A percentile compares a stretch with the other conserved stretches of the same genome.
Evolutionary conservation across 2,329 filamentous ascomycete genomes (phyloP).

Genomic region (Fusarium paranaense): DNA sequence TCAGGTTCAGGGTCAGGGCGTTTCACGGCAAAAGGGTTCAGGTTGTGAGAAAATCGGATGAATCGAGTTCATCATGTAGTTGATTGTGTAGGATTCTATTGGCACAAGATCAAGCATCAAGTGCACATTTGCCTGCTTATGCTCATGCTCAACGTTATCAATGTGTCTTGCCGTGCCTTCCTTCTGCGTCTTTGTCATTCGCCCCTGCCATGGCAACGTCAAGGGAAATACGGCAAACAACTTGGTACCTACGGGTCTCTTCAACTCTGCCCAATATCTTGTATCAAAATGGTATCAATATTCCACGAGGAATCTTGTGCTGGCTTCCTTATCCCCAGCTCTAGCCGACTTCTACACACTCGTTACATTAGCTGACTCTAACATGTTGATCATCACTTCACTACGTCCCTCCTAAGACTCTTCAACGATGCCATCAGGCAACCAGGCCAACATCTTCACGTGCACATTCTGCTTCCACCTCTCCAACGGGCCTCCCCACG

Average conservation of each 20-base stretch:
- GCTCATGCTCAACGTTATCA: neutral
- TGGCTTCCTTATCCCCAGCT: neutral
- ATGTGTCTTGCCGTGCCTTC: neutral
- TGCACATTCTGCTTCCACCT: slow-evolving; percentile 68
- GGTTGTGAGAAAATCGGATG: slow-evolving; percentile 40
- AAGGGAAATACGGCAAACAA: neutral
- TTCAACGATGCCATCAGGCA: slow-evolving; percentile 21
- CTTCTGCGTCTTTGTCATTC: neutral
- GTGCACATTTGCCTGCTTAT: neutral
- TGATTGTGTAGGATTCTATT: slow-evolving; percentile 22
- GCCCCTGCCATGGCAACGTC: neutral
- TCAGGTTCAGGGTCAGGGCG: slow-evolving; percentile 36
- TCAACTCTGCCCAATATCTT: neutral
- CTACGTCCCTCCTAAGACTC: neutral
- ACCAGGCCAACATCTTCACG: slow-evolving; percentile 54
- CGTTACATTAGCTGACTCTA: neutral
- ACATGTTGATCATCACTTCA: neutral
- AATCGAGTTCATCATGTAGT: slow-evolving; percentile 34
- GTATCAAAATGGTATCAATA: neutral
- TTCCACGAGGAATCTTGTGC: neutral
- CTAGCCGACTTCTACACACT: neutral
- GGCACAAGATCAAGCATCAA: slow-evolving; percentile 7
- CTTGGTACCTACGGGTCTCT: neutral
- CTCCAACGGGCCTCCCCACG: slow-evolving; percentile 49
- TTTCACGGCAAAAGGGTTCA: slow-evolving; percentile 39